These are phyloP conservation scores for Drechslerella coelobrocha DNA, from an alignment of 2,329 filamentous ascomycete genomes.

Conservation along the genomic window DNA sequence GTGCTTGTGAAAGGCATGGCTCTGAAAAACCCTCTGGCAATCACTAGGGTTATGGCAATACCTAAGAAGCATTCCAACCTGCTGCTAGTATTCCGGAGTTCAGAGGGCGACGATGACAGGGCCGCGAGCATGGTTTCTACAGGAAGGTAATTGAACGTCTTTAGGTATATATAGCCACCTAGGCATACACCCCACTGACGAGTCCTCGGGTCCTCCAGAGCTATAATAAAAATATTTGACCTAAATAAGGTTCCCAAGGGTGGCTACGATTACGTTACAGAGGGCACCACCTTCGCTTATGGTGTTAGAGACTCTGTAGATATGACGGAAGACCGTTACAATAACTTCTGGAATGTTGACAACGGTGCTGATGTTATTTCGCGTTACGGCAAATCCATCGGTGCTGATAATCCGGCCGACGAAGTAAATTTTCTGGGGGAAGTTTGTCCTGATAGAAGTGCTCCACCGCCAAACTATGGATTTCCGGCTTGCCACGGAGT, in stretches of 20 bases:
- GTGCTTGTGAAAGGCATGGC: constrained; percentile 59
- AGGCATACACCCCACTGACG: too few relatives aligned
- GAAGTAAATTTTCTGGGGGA: constrained; percentile 18
- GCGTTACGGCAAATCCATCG: constrained; percentile 10
- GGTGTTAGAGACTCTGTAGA: constrained; percentile 53
- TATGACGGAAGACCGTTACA: constrained; percentile 13
- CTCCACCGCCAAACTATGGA: constrained; percentile 1
- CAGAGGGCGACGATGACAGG: constrained; percentile 59
- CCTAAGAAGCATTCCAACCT: constrained; percentile 58
- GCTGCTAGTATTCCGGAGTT: constrained; percentile 59
- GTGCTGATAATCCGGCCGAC: constrained; percentile 16
- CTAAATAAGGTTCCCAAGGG: constrained; percentile 57
- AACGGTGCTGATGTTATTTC: constrained; percentile 13
- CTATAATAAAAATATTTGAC: constrained; percentile 61
- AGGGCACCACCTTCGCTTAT: constrained; percentile 59
- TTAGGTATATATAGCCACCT: neutral
- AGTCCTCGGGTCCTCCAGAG: constrained; percentile 48
- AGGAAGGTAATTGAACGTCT: constrained; percentile 50
- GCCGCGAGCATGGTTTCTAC: constrained; percentile 56
- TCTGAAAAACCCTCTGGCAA: constrained; percentile 58
- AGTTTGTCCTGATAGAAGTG: neutral
- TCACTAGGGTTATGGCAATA: constrained; percentile 58
- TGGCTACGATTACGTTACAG: constrained; percentile 59
- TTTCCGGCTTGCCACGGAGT: constrained; percentile 17
- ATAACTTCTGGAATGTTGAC: constrained; percentile 19